phyloP scores from a whole-genome alignment of 139 green algal species.

The Coccomyxa sp. region DNA sequence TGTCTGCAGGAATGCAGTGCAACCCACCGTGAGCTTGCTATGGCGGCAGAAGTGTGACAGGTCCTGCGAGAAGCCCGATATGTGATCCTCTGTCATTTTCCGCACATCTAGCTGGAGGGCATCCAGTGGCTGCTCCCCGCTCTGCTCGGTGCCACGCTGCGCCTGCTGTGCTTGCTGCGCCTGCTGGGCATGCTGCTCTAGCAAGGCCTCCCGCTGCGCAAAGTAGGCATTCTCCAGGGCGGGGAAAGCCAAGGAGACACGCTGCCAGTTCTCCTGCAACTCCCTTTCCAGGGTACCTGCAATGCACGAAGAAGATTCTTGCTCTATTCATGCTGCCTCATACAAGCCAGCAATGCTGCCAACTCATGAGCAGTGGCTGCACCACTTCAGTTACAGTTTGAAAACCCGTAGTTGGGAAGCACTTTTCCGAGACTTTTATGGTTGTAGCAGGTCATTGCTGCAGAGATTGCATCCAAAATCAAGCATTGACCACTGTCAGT shows the following conservation, averaged over 20 bases:
- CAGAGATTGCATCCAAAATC: too few relatives aligned
- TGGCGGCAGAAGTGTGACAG: slow-evolving; percentile 42
- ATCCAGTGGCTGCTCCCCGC: neutral
- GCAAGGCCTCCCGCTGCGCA: neutral
- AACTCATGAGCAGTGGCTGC: neutral
- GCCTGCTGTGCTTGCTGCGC: neutral
- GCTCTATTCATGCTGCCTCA: neutral
- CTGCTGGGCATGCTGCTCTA: neutral
- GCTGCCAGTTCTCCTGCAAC: neutral
- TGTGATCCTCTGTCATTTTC: neutral
- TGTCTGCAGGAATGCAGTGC: too few relatives aligned
- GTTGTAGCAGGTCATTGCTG: too few relatives aligned
- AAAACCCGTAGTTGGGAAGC: too few relatives aligned
- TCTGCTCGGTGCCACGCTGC: neutral
- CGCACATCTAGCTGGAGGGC: too few relatives aligned
- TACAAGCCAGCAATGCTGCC: too few relatives aligned
- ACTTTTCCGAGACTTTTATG: too few relatives aligned
- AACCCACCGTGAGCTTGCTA: slow-evolving; percentile 10
- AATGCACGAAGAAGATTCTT: neutral
- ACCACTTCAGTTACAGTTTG: too few relatives aligned
- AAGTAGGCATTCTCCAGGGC: slow-evolving; percentile 37
- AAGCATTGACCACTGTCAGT: too few relatives aligned
- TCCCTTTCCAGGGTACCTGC: neutral
- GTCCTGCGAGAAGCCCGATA: slow-evolving; percentile 46
- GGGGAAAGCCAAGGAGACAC: slow-evolving; percentile 11